Conservation (phyloP, 495 filamentous ascomycete genomes). For the Durotheca rogersii region DNA sequence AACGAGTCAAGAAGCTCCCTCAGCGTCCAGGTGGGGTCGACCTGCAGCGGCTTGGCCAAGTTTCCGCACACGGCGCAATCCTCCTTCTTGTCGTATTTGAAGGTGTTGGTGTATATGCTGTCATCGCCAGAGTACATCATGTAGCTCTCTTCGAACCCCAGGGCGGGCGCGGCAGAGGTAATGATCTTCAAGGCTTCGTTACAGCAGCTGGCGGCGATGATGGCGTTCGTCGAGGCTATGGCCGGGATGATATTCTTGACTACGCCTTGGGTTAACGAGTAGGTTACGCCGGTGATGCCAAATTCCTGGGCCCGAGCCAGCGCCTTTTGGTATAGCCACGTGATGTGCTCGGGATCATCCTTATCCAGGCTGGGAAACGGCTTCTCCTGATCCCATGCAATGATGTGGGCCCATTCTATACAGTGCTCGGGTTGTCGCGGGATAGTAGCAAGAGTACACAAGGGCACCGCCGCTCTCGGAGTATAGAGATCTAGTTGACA, state of each 20-base stretch:
- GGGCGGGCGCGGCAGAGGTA: conserved; percentile 73
- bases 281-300: conserved; percentile 90
- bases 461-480: conserved; percentile 86
- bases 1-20: conserved; percentile 84
- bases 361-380: conserved; percentile 75
- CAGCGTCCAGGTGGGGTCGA: conserved; percentile 72
- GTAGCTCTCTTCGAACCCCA: conserved; percentile 75
- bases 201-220: conserved; percentile 91
- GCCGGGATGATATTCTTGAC: conserved; percentile 99
- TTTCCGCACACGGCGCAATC: conserved; percentile 96
- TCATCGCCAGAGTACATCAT: conserved; percentile 99
- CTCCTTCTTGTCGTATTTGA: conserved; percentile 83
- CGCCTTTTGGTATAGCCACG: conserved; percentile 91
- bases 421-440: conserved; percentile 97
- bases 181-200: conserved; percentile 96
- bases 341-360: conserved; percentile 95
- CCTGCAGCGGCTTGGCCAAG: conserved; percentile 67
- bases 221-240: conserved; percentile 96
- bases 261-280: conserved; percentile 94
- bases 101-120: conserved; percentile 93
- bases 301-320: conserved; percentile 79
- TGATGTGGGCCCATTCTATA: conserved; percentile 97
- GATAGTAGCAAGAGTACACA: conserved; percentile 96
- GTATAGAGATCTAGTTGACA: conserved; percentile 98
- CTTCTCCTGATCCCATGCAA: conserved; percentile 64